phyloP scores from a whole-genome alignment of 148 eudicot genomes.

The Heliamphora exappendiculata region DNA sequence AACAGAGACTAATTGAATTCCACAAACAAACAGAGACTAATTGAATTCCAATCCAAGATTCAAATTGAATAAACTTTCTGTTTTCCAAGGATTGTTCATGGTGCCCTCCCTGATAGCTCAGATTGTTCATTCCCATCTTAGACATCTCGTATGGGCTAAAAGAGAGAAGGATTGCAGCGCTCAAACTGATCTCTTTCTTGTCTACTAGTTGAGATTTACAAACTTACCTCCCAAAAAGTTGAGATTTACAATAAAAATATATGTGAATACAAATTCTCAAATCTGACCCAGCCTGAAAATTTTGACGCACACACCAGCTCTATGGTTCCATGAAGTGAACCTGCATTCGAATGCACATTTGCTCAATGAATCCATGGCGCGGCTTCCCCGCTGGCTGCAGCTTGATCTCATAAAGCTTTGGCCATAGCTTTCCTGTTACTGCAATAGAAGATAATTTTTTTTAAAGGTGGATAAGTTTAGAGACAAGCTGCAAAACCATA shows the following conservation, averaged over 20 bases:
- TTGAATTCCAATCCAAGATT: too few species aligned
- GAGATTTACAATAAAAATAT: background rate
- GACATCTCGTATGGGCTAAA: background rate
- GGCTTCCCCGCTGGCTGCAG: constrained; percentile 37
- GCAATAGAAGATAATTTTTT: background rate
- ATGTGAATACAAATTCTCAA: background rate
- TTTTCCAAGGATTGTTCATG: background rate
- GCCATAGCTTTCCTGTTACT: constrained; percentile 98
- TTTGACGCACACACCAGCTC: background rate
- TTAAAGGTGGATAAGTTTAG: background rate
- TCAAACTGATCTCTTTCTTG: background rate
- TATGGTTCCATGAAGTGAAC: constrained; percentile 24
- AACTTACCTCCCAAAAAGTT: background rate
- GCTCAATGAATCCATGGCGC: constrained; percentile 28
- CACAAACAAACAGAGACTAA: too few species aligned
- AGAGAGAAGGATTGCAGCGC: background rate
- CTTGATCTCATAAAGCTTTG: constrained; percentile 85
- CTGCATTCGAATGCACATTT: constrained; percentile 40
- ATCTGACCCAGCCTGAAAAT: background rate
- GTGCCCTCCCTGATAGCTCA: background rate
- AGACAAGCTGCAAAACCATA: background rate
- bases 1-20: too few species aligned
- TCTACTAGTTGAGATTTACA: background rate
- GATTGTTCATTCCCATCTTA: background rate
- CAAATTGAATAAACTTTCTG: background rate